These are phyloP conservation scores for Kregervanrija delftensis DNA, from an alignment of 805 yeast genomes.

Conservation along the genomic window DNA sequence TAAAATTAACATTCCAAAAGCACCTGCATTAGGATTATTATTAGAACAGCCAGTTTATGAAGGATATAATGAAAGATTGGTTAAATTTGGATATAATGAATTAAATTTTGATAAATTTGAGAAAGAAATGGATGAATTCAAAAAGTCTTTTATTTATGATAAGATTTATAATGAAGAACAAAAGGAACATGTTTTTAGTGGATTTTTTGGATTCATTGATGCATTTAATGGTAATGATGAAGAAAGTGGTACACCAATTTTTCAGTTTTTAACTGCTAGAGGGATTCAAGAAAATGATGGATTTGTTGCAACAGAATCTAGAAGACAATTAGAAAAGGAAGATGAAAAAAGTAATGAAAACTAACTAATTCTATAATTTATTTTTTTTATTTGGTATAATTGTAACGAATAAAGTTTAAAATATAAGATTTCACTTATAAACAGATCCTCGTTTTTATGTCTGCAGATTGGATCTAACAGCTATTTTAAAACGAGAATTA, in stretches of 20 bases:
- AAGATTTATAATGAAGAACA: conserved; percentile 88
- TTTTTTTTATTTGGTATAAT: too few relatives aligned
- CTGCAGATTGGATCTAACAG: too few relatives aligned
- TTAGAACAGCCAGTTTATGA: conserved; percentile 91
- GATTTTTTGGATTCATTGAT: conserved; percentile 88
- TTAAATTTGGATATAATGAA: conserved; percentile 69
- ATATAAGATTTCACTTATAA: too few relatives aligned
- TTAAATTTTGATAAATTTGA: conserved; percentile 63
- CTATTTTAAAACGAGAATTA: too few relatives aligned
- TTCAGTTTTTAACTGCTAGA: conserved; percentile 50
- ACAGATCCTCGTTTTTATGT: too few relatives aligned
- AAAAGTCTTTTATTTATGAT: conserved; percentile 82
- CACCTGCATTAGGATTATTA: conserved; percentile 89
- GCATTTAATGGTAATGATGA: conserved; percentile 54
- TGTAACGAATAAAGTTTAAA: too few relatives aligned
- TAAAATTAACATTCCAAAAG: conserved; percentile 89
- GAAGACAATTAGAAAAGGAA: conserved; percentile 1
- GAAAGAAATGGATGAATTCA: conserved; percentile 74
- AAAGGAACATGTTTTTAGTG: conserved; percentile 80
- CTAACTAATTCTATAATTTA: too few relatives aligned
- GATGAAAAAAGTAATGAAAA: background rate
- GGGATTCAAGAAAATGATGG: conserved; percentile 27
- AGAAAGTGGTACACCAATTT: conserved; percentile 45
- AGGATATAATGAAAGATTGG: conserved; percentile 65
- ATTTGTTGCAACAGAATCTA: conserved; percentile 13